Percentiles rank a stretch among this genome's conserved stretches.
phyloP scores from a whole-genome alignment of 345 rosid genomes.

The Sonneratia caseolaris region DNA sequence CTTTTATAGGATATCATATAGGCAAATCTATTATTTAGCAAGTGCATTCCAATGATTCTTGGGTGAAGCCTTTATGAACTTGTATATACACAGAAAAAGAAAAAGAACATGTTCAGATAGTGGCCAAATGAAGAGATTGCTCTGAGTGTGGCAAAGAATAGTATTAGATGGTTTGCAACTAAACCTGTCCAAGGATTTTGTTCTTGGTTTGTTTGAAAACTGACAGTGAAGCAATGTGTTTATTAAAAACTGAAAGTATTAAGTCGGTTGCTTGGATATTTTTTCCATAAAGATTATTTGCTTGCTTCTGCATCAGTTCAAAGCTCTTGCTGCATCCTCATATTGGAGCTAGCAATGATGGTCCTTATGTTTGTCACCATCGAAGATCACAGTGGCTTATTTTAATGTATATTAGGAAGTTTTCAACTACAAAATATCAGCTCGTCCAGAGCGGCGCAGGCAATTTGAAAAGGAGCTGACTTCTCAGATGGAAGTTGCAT shows the following conservation, averaged over 20 bases:
- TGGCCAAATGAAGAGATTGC: neutral
- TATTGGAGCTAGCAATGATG: neutral
- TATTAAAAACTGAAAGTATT: neutral
- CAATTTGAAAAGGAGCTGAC: slow-evolving; percentile 88
- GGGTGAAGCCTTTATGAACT: neutral
- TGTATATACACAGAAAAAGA: neutral
- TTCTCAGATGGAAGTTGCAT: slow-evolving; percentile 75
- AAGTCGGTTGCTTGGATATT: neutral
- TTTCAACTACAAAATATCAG: slow-evolving; percentile 93
- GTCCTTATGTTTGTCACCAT: neutral
- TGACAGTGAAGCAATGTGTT: neutral
- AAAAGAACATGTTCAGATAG: neutral
- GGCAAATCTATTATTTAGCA: neutral
- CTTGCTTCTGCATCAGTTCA: slow-evolving; percentile 2
- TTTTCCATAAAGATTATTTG: slow-evolving; percentile 5
- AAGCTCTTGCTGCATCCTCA: slow-evolving; percentile 4
- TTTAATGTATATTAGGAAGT: slow-evolving; percentile 52
- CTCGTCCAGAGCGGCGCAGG: slow-evolving; percentile 95
- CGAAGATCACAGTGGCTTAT: slow-evolving; percentile 2
- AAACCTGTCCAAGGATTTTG: neutral
- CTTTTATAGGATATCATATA: neutral
- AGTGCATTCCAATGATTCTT: neutral
- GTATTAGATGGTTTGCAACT: neutral
- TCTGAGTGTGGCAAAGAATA: neutral
- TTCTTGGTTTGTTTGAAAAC: neutral